Percentiles rank a stretch among this genome's conserved stretches.
These are phyloP conservation scores for Backusella westeae DNA, from an alignment of 192 early-diverging fungal genomes.

Conservation along the genomic window DNA sequence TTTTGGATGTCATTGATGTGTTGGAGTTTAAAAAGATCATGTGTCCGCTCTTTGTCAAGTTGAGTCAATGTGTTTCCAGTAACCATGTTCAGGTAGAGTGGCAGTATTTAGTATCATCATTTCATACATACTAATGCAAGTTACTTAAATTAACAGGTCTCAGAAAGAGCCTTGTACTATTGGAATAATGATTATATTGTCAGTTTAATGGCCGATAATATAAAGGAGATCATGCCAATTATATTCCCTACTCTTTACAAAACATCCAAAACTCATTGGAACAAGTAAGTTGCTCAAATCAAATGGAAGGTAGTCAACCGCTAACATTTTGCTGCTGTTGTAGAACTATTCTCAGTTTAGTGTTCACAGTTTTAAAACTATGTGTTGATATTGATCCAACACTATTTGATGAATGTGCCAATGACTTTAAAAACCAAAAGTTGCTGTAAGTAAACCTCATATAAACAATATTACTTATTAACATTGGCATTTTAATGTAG, in stretches of 20 bases:
- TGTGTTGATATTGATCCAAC: constrained; percentile 88
- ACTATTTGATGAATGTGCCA: constrained; percentile 86
- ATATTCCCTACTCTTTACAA: constrained; percentile 82
- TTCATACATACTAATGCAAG: not conserved
- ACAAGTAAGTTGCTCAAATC: constrained; percentile 50
- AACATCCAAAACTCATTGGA: constrained; percentile 93
- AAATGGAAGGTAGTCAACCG: too few species aligned
- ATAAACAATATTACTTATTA: not conserved
- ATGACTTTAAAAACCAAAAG: constrained; percentile 79
- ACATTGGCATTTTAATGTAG: constrained; percentile 29
- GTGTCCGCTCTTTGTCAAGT: constrained; percentile 80
- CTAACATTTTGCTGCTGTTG: not conserved
- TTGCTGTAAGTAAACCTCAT: constrained; percentile 41
- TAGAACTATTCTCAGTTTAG: constrained; percentile 86
- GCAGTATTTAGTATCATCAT: not conserved
- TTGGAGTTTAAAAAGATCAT: constrained; percentile 79
- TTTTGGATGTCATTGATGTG: constrained; percentile 84
- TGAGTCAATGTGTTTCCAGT: constrained; percentile 81
- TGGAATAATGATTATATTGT: constrained; percentile 95
- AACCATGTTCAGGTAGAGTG: constrained; percentile 79
- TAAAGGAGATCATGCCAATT: constrained; percentile 78
- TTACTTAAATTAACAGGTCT: constrained; percentile 44
- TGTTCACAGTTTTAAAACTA: constrained; percentile 89
- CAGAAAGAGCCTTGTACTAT: constrained; percentile 85
- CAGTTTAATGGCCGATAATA: constrained; percentile 85